phyloP scores from a whole-genome alignment of 768 basidiomycete genomes.

The Amyloporia xantha region DNA sequence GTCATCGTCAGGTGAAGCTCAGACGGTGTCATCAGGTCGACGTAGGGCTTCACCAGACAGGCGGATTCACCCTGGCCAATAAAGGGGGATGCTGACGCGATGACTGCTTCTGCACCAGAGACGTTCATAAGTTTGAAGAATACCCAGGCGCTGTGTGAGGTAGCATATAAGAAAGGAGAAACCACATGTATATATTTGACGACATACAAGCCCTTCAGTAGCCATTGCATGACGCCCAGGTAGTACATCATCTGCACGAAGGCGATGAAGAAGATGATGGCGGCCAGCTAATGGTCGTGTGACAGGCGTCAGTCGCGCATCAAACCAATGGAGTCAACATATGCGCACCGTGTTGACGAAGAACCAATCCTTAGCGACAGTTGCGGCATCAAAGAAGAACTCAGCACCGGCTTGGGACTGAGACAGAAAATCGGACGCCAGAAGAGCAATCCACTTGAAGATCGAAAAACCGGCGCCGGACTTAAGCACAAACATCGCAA shows the following conservation, averaged over 20 bases:
- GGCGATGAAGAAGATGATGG: conserved; percentile 93
- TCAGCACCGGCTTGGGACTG: conserved; percentile 62
- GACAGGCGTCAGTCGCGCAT: conserved; percentile 8
- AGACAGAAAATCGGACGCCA: conserved; percentile 74
- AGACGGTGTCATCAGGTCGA: conserved; percentile 78
- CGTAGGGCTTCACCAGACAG: conserved; percentile 78
- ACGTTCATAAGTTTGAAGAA: conserved; percentile 90
- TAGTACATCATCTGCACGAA: conserved; percentile 91
- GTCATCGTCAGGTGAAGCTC: conserved; percentile 89
- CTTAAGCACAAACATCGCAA: conserved; percentile 89
- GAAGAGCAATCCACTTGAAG: conserved; percentile 76
- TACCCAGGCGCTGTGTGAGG: conserved; percentile 65
- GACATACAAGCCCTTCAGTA: conserved; percentile 74
- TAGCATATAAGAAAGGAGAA: background rate
- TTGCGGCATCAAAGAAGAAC: conserved; percentile 77
- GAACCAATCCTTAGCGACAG: conserved; percentile 70
- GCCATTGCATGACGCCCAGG: conserved; percentile 90
- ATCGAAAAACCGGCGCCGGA: conserved; percentile 74
- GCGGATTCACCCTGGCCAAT: conserved; percentile 89
- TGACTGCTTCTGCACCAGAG: conserved; percentile 92
- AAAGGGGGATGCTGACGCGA: conserved; percentile 91
- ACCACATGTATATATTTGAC: background rate
- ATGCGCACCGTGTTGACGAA: conserved; percentile 63
- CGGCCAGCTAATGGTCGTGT: conserved; percentile 41
- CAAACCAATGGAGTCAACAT: background rate